Conservation (phyloP, 2,329 filamentous ascomycete species). For the Ophiostoma fasciatum region DNA sequence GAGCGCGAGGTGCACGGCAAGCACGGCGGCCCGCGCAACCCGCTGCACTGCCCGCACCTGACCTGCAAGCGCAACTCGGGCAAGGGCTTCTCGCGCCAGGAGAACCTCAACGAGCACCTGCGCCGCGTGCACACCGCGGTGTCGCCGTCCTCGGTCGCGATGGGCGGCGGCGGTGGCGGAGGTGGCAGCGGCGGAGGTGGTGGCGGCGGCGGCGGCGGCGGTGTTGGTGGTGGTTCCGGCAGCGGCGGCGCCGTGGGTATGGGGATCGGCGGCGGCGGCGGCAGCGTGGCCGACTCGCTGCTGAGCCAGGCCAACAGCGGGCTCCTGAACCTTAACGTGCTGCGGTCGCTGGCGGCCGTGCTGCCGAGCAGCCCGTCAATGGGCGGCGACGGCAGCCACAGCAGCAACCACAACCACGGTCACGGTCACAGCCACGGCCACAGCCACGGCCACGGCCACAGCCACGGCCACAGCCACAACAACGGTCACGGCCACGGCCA, state of each 20-base stretch:
- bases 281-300: background rate
- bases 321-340: background rate
- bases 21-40: constrained; percentile 76
- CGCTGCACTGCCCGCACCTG: constrained; percentile 68
- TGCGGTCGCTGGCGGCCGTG: constrained; percentile 5
- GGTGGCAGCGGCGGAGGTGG: background rate
- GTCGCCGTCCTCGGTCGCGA: too few relatives aligned
- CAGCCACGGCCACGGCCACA: too few relatives aligned
- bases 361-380: background rate
- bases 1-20: constrained; percentile 88
- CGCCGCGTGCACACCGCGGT: constrained; percentile 62
- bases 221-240: background rate
- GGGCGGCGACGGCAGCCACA: background rate
- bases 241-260: background rate
- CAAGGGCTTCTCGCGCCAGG: constrained; percentile 81
- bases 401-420: too few relatives aligned
- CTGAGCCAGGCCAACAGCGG: background rate
- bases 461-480: background rate
- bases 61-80: constrained; percentile 84
- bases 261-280: background rate
- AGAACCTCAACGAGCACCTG: constrained; percentile 88
- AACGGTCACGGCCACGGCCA: too few relatives aligned
- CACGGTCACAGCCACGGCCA: too few relatives aligned
- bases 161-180: background rate
- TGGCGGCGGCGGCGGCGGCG: too few relatives aligned